Conservation (phyloP, 352 stramenopile species). For the Globisporangium sylvaticum region DNA sequence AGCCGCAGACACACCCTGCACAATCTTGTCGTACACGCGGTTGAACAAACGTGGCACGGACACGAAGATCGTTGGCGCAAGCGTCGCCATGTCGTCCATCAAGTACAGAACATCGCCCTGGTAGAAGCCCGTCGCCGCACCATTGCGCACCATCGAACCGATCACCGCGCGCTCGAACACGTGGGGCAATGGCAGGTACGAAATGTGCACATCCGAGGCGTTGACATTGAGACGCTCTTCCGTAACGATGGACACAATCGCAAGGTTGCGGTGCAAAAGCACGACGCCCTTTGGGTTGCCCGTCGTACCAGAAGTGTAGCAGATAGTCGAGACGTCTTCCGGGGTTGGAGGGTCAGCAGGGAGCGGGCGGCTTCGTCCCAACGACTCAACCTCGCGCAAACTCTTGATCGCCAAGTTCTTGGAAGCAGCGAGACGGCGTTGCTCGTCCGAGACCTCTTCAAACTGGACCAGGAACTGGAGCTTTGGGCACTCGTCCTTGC, state of each 20-base stretch:
- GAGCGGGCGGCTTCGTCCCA: conserved; percentile 35
- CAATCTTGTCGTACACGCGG: conserved; percentile 96
- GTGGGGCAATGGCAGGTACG: conserved; percentile 95
- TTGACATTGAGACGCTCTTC: conserved; percentile 30
- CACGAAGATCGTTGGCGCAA: conserved; percentile 91
- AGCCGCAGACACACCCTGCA: conserved; percentile 56
- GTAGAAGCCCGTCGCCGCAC: conserved; percentile 70
- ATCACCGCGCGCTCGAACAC: conserved; percentile 95
- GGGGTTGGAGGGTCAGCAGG: conserved; percentile 45
- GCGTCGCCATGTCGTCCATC: conserved; percentile 92
- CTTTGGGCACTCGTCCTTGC: conserved; percentile 40
- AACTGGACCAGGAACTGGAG: conserved; percentile 58
- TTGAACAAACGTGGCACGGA: conserved; percentile 95
- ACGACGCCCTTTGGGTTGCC: conserved; percentile 95
- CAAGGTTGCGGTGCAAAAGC: conserved; percentile 87
- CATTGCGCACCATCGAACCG: conserved; percentile 73
- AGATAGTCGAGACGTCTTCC: conserved; percentile 91
- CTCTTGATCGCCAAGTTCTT: conserved; percentile 40
- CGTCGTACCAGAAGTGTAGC: conserved; percentile 95
- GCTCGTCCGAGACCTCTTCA: conserved; percentile 36
- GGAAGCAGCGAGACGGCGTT: conserved; percentile 19
- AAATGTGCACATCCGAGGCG: conserved; percentile 88
- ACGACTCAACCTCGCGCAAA: conserved; percentile 32
- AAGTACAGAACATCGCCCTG: conserved; percentile 89
- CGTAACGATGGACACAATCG: conserved; percentile 17